Evolutionary conservation across 441 rosid genomes (phyloP), one percentile per base, ranked within the genome.

Genomic region (Erysimum pusillum): DNA sequence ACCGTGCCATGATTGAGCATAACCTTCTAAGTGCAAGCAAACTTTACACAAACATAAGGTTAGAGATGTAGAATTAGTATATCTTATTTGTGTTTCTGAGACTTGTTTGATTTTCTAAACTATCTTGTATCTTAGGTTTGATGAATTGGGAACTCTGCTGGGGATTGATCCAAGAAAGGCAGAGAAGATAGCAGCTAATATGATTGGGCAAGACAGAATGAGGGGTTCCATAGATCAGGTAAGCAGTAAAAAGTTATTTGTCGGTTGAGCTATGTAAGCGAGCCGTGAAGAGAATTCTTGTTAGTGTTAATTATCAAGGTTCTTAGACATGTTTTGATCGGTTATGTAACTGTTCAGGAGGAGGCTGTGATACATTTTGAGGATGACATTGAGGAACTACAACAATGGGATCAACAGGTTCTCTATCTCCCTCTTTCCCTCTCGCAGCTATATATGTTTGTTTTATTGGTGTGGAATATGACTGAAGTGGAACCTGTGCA

Each of bases 371-470:
- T 96, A 76, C 98, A 96, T 83, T 96, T 96, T 74, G 98, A 94
- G 80, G 99, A 96, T 74, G 99, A 91, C 81, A 88, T 93, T 11
- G 98, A 90, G 69, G 98, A 96, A 81, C 86, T 96, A 78, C 98
- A 90, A 77, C 98, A 87, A 79, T 96, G 98, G 98, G 99, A 96
- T 88, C 98, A 96, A 75, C 97, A 91, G 99, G 99, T 96, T 38
- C 46, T 54, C 28, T 67, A 63, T 67, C 31, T 42, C 63, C 45
- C 15, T 54, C 51, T 53, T 49, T 56, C 20, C 56, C 34, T 13
- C 34, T 53, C 5, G 31, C 18, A 57, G 14, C 31, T 25, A 10
- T 7, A 32, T 31, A 38, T 9, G 7, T 71, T 28, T 36, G 25
- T 49, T 11, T 11, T 18, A 0, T 7, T 53, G 0, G 36, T 32